Base-by-base conservation (phyloP, 1,284 basidiomycete species). In the Austroboletus niveus region DNA sequence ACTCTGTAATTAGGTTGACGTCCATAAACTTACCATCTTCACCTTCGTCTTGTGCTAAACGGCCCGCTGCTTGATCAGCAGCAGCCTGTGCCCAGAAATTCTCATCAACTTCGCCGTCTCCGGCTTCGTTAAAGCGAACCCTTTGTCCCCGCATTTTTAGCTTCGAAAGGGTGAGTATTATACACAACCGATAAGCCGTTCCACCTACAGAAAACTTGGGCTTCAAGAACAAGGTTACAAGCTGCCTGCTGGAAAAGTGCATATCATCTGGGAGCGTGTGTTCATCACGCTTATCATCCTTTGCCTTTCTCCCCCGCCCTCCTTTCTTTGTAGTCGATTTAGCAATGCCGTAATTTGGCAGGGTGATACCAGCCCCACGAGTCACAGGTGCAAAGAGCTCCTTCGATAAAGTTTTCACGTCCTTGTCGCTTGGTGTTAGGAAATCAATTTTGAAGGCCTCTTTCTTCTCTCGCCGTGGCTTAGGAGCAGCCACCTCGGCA, bases 21-120 rank as follows among this genome's bases (percentile, higher is more conserved):
- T 45, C 14, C 30, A 45, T 44, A 48, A 35, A 22, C 79, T 67
- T 57, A 87, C 87, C 78, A 59, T 84, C 87, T 48, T 87, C 84
- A 14, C 72, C 80, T 45, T 84, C 84, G 7, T 78, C 77, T 24
- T 80, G 77, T 7, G 69, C 76, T 22, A 75, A 68, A 8, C 78
- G 77, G 32, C 75, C 80, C 14, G 78, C 85, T 14, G 82, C 89
- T 64, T 90, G 83, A 52, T 89, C 83, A 1, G 89, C 89, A 7
- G 92, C 93, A 15, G 92, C 91, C 60, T 92, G 87, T 1, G 93
- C 94, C 96, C 96, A 98, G 74, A 94, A 97, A 56, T 89, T 85
- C 69, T 93, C 92, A 65, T 97, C 94, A 24, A 95, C 86, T 66
- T 95, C 93, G 36, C 87, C 92, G 57, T 91, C 85, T 11, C 77